These are phyloP conservation scores for Hansenula lynferdii DNA, from an alignment of 1,139 yeast species.

Conservation along the genomic window DNA sequence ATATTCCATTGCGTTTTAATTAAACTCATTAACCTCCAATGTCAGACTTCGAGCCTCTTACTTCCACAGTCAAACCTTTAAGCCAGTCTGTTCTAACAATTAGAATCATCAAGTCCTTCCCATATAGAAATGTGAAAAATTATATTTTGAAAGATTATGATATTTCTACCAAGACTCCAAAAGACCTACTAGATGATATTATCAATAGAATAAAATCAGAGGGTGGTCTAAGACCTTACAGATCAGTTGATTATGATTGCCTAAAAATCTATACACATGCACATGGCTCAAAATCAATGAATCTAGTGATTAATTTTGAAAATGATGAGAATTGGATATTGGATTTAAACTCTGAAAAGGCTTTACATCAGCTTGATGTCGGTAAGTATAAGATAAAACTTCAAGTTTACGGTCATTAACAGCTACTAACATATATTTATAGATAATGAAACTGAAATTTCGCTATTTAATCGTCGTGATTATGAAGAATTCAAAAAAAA, in stretches of 20 bases:
- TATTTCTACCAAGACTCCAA: slow-evolving; percentile 64
- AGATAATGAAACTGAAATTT: slow-evolving; percentile 88
- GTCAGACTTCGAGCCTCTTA: slow-evolving; percentile 30
- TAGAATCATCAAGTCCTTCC: slow-evolving; percentile 85
- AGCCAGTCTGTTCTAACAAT: slow-evolving; percentile 66
- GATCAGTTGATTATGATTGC: slow-evolving; percentile 72
- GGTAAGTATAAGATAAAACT: slow-evolving; percentile 37
- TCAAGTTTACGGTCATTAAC: slow-evolving; percentile 34
- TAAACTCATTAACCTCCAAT: no score
- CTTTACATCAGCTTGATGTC: slow-evolving; percentile 20
- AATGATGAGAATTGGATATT: slow-evolving; percentile 69
- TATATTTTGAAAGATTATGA: slow-evolving; percentile 69
- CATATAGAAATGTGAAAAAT: slow-evolving; percentile 86
- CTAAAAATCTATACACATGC: slow-evolving; percentile 90
- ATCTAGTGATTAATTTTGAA: slow-evolving; percentile 85
- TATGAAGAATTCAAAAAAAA: slow-evolving; percentile 67
- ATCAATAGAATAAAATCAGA: slow-evolving; percentile 49
- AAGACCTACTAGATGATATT: slow-evolving; percentile 50
- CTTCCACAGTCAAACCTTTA: slow-evolving; percentile 29
- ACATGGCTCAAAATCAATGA: slow-evolving; percentile 91
- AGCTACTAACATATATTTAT: slow-evolving; percentile 43
- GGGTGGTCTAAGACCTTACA: slow-evolving; percentile 75
- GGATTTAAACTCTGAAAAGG: slow-evolving; percentile 31
- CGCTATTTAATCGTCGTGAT: slow-evolving; percentile 63
- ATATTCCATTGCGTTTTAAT: no score